Evolutionary conservation across 2,329 filamentous ascomycete species (phyloP), one percentile per base, ranked within the genome.

Genomic region (Rhynchosporium secalis): DNA sequence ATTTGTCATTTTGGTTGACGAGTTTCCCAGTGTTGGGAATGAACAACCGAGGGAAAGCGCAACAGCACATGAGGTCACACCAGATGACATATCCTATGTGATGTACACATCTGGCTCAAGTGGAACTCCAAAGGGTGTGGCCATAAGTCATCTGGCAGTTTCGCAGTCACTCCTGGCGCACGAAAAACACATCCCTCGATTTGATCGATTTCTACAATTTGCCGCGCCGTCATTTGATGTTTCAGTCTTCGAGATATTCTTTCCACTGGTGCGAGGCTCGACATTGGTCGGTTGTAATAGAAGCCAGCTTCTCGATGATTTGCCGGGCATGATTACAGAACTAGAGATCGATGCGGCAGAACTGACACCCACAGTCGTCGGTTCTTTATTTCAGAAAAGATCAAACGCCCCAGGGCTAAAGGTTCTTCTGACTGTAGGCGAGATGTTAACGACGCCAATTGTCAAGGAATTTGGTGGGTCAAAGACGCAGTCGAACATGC

Each of bases 101-200:
- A 92, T 96, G 86, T 97, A 96, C 74, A 96, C 93, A 0, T 96
- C 91, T 51, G 92, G 92, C 3, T 96, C 91, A 4, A 96, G 92
- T 0, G 93, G 93, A 12, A 86, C 87, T 4, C 93, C 93, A 0
- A 97, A 97, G 78, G 93, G 92, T 0, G 93, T 97, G 29, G 83
- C 84, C 2, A 81, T 97, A 36, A 92, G 91, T 36, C 93, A 97
- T 76, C 77, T 80, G 33, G 90, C 93, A 15, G 92, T 83, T 7
- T 89, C 90, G 0, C 93, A 96, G 74, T 91, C 90, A 61, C 76
- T 97, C 7, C 80, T 96, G 48, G 91, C 91, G 2, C 93, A 97
- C 72, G 82, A 96, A 70, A 81, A 78, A 52, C 86, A 93, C 69
- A 87, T 97, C 46, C 93, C 93, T 2, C 45, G 58, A 0, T 96